A percentile compares a stretch with the other conserved stretches of the same genome.
Evolutionary conservation across 306 rosid genomes (phyloP).

Genomic region (Cucurbita ficifolia): DNA sequence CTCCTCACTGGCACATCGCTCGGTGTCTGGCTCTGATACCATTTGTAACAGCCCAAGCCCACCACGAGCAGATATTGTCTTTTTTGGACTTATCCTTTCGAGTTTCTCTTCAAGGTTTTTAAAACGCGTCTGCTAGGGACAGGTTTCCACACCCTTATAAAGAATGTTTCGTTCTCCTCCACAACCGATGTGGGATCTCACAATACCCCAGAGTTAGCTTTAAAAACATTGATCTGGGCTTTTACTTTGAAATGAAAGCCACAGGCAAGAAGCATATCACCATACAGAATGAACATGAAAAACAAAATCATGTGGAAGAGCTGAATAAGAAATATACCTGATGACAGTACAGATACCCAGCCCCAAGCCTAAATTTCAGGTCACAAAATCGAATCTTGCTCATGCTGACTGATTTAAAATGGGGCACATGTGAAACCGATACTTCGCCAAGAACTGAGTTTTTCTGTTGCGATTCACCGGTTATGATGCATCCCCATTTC

Average conservation of each 20-base stretch:
- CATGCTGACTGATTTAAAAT: constrained; percentile 50
- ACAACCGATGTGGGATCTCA: too few relatives aligned
- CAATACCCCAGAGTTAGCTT: background rate
- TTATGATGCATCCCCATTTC: constrained; percentile 63
- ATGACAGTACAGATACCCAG: constrained; percentile 83
- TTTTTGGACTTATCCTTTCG: too few relatives aligned
- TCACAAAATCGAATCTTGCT: constrained; percentile 46
- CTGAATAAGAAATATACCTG: constrained; percentile 31
- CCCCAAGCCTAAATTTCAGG: constrained; percentile 60
- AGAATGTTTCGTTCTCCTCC: too few relatives aligned
- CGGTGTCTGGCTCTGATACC: too few relatives aligned
- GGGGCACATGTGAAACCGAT: constrained; percentile 39
- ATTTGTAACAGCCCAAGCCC: too few relatives aligned
- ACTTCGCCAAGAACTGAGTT: constrained; percentile 46
- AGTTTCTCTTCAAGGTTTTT: too few relatives aligned
- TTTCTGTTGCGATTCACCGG: constrained; percentile 49
- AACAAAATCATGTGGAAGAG: background rate
- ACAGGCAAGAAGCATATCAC: background rate
- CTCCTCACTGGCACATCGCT: too few relatives aligned
- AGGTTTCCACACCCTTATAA: too few relatives aligned
- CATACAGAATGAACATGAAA: background rate
- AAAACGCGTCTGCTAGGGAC: too few relatives aligned
- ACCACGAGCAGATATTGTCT: too few relatives aligned
- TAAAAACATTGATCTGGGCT: background rate
- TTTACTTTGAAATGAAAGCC: background rate